Evolutionary conservation across 1,284 basidiomycete species (phyloP), one percentile per base, ranked within the genome.

Genomic region (Takashimella tepidaria): DNA sequence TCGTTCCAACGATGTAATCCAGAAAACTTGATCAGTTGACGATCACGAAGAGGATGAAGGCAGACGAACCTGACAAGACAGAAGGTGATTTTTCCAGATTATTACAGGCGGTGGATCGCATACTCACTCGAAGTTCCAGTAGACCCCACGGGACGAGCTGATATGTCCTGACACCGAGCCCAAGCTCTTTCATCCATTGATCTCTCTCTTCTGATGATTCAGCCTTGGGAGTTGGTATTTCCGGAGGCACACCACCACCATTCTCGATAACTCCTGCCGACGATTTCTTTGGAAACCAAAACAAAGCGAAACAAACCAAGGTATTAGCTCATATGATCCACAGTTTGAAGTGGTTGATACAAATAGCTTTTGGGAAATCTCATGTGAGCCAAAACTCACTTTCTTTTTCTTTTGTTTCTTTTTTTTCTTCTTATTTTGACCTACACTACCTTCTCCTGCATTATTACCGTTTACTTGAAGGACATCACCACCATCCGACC

Each of bases 171-270:
- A 51, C 43, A 2, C 56, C 55, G 5, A 45, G 55, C 23, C 49
- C 23, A 5, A 69, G 52, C 52, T 66, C 59, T 11, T 57, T 54
- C 20, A 50, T 51, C 66, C 65, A 71, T 25, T 46, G 50, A 2
- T 47, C 51, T 1, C 42, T 51, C 20, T 65, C 62, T 21, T 62
- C 60, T 3, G 45, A 24, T 0, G 61, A 52, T 44, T 66, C 65
- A 12, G 54, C 19, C 8, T n/a, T n/a, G 49, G 50, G 50, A 22
- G 57, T 41, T 11, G 54, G 59, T 6, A 31, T 27, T 44, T 62
- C 57, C 1, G 62, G 54, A 1, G 66, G 64, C 25, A 65, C 59
- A 24, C 49, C 51, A 25, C 64, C 64, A 12, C 56, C 56, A 31
- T 58, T 56, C 54, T 50, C 48, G 22, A 37, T 37, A 8, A 37